Evolutionary conservation across 2,329 filamentous ascomycete species (phyloP).

Genomic region (Dothideomycetes sp.): DNA sequence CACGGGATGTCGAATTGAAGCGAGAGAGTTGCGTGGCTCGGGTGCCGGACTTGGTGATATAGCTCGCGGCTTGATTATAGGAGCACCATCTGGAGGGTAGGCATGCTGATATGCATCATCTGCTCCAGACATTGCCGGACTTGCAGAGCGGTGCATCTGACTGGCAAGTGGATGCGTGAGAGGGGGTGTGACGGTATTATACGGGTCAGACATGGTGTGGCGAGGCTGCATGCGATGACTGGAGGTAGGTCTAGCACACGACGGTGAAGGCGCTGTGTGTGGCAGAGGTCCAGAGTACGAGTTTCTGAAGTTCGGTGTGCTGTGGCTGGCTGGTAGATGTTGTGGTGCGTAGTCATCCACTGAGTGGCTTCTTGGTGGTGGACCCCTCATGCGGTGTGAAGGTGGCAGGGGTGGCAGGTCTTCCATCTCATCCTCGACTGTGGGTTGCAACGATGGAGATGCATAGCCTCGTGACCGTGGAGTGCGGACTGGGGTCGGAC

Average conservation of each 20-base stretch:
- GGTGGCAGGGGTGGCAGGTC: conserved; percentile 23
- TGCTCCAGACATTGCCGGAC: no score
- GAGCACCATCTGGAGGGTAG: no score
- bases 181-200: conserved; percentile 18
- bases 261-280: conserved; percentile 4
- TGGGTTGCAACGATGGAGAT: conserved; percentile 44
- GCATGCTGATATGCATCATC: no score
- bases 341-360: conserved; percentile 19
- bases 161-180: conserved; percentile 25
- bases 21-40: conserved; percentile 25
- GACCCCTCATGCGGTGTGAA: conserved; percentile 22
- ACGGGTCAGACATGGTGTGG: conserved; percentile 22
- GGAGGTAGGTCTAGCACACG: conserved; percentile 13
- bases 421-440: conserved; percentile 55
- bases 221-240: conserved; percentile 15
- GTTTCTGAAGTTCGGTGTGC: conserved; percentile 1
- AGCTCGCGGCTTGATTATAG: no score
- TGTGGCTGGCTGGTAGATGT: conserved; percentile 10
- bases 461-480: conserved; percentile 7
- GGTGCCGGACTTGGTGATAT: no score
- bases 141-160: conserved; percentile 20
- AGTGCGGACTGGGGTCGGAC: neutral
- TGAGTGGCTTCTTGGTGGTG: conserved; percentile 16
- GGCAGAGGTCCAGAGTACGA: conserved; percentile 9
- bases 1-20: conserved; percentile 17